Evolutionary conservation across 345 rosid species (phyloP).

Genomic region (Euphorbia lathyris): DNA sequence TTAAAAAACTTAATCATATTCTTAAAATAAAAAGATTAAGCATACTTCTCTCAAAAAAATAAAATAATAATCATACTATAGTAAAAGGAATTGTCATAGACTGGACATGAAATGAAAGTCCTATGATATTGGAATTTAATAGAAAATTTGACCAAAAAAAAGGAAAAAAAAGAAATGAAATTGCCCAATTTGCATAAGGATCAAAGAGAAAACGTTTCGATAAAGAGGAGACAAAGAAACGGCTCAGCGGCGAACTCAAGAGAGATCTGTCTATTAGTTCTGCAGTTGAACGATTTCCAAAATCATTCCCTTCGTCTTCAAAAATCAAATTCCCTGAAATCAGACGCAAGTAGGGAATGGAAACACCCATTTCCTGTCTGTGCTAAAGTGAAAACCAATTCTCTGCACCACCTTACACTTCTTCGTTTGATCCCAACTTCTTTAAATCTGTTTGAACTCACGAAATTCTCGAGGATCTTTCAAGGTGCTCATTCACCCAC

Average conservation of each 20-base stretch:
- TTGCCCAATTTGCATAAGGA: too few species aligned
- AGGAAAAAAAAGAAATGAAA: too few species aligned
- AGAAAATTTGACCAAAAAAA: too few species aligned
- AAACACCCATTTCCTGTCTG: background rate
- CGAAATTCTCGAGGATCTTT: background rate
- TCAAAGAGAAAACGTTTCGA: slow-evolving; percentile 1
- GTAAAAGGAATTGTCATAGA: too few species aligned
- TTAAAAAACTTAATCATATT: too few species aligned
- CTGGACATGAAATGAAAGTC: too few species aligned
- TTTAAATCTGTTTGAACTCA: too few species aligned
- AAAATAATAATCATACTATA: too few species aligned
- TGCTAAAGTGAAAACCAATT: background rate
- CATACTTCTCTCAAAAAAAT: too few species aligned
- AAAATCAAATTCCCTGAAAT: background rate
- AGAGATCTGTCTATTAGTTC: background rate
- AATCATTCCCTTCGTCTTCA: background rate
- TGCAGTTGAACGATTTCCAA: slow-evolving; percentile 1
- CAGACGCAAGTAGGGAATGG: background rate
- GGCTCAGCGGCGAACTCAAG: background rate
- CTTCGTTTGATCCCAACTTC: background rate
- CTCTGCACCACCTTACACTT: background rate
- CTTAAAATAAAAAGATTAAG: too few species aligned
- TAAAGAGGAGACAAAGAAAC: background rate
- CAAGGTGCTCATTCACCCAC: background rate
- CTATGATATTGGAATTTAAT: too few species aligned